phyloP scores from a whole-genome alignment of 192 early-diverging fungal genomes.

The Entomortierella parvispora region DNA sequence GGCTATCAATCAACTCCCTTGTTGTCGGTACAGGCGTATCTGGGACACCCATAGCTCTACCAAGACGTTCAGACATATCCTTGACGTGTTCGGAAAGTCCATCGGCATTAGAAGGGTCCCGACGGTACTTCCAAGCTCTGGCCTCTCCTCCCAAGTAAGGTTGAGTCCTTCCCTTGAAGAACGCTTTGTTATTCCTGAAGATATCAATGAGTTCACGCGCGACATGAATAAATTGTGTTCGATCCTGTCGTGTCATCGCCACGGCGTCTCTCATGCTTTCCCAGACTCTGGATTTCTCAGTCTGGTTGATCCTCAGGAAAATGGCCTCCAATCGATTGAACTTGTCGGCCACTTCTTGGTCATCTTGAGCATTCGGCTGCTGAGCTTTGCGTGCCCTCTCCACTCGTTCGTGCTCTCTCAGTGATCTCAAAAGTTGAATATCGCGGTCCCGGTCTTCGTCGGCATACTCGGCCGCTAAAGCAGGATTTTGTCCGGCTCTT shows the following conservation, averaged over 20 bases:
- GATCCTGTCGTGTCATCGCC: slow-evolving; percentile 24
- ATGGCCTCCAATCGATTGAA: slow-evolving; percentile 43
- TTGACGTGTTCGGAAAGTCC: slow-evolving; percentile 47
- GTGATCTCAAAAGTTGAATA: slow-evolving; percentile 13
- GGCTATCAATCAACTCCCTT: background rate
- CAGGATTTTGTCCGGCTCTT: slow-evolving; percentile 17
- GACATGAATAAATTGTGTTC: slow-evolving; percentile 46
- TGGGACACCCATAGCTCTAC: slow-evolving; percentile 36
- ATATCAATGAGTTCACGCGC: slow-evolving; percentile 44
- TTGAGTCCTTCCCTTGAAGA: slow-evolving; percentile 45
- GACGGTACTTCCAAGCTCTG: slow-evolving; percentile 28
- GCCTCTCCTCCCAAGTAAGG: slow-evolving; percentile 30
- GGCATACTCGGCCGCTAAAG: slow-evolving; percentile 19
- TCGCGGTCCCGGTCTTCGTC: slow-evolving; percentile 38
- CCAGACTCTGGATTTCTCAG: slow-evolving; percentile 35
- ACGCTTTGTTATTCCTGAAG: slow-evolving; percentile 41
- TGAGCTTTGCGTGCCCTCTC: slow-evolving; percentile 13
- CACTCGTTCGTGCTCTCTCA: slow-evolving; percentile 36
- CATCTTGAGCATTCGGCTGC: slow-evolving; percentile 1
- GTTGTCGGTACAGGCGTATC: background rate
- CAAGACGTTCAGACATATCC: slow-evolving; percentile 52
- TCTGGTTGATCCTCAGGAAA: slow-evolving; percentile 30
- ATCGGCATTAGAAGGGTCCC: slow-evolving; percentile 31
- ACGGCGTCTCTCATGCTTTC: slow-evolving; percentile 33
- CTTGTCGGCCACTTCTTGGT: slow-evolving; percentile 26